Conservation (phyloP, 176 grass and related monocot species). For the Oryza glaberrima region DNA sequence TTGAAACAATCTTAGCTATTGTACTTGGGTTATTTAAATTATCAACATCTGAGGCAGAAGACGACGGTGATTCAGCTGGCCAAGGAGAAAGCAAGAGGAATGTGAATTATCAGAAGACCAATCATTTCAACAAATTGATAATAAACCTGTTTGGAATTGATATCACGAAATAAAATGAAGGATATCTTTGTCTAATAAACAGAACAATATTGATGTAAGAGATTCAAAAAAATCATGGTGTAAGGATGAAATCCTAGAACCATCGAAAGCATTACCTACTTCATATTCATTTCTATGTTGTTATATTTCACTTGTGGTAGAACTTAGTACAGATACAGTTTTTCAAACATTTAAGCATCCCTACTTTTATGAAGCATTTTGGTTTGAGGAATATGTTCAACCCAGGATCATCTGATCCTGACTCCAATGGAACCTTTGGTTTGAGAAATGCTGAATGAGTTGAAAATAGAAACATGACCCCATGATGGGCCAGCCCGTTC, state of each 20-base stretch:
- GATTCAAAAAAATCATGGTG: constrained; percentile 25
- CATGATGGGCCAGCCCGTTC: constrained; percentile 13
- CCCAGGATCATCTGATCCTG: constrained; percentile 27
- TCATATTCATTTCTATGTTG: not conserved
- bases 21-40: constrained; percentile 70
- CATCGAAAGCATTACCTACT: constrained; percentile 11
- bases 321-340: not conserved
- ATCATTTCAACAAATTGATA: constrained; percentile 25
- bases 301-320: constrained; percentile 1
- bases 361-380: constrained; percentile 29
- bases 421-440: constrained; percentile 7
- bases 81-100: constrained; percentile 28
- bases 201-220: constrained; percentile 19
- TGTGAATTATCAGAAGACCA: constrained; percentile 30
- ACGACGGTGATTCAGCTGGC: constrained; percentile 73
- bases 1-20: constrained; percentile 50
- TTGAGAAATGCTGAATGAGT: constrained; percentile 19
- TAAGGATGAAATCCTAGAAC: constrained; percentile 12
- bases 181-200: constrained; percentile 34
- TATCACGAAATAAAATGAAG: constrained; percentile 24
- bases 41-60: constrained; percentile 78
- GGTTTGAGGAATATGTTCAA: constrained; percentile 3
- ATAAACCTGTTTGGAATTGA: constrained; percentile 20
- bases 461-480: not conserved
- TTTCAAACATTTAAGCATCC: constrained; percentile 22